phyloP scores from a whole-genome alignment of 306 rosid species.

The Quercus bicolor region DNA sequence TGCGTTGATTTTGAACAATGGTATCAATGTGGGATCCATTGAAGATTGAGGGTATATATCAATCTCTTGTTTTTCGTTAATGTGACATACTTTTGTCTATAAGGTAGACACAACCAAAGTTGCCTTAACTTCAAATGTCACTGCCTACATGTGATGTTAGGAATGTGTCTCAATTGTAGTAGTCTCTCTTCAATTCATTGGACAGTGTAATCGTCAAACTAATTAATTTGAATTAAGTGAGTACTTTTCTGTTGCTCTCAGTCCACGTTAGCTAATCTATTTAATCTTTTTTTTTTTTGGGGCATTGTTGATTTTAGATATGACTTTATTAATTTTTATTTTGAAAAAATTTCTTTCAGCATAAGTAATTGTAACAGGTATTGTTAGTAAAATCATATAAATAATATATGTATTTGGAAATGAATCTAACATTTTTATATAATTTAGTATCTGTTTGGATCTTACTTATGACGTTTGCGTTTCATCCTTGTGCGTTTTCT shows the following conservation, averaged over 20 bases:
- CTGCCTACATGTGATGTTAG: constrained; percentile 36
- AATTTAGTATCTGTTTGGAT: too few relatives aligned
- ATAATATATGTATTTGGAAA: too few relatives aligned
- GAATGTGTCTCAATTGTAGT: constrained; percentile 16
- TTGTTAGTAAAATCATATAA: too few relatives aligned
- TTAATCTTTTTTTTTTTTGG: too few relatives aligned
- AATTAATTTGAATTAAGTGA: constrained; percentile 8
- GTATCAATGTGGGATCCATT: constrained; percentile 71
- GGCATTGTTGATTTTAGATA: too few relatives aligned
- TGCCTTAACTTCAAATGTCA: constrained; percentile 27
- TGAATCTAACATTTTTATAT: too few relatives aligned
- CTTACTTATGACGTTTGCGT: too few relatives aligned
- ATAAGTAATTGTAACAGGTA: rapidly evolving
- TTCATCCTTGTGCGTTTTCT: too few relatives aligned
- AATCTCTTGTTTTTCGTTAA: constrained; percentile 3
- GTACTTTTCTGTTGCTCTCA: neutral
- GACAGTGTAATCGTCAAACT: neutral
- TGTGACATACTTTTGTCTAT: constrained; percentile 22
- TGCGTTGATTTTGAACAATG: constrained; percentile 26
- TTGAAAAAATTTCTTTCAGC: too few relatives aligned
- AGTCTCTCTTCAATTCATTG: constrained; percentile 30
- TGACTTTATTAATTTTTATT: too few relatives aligned
- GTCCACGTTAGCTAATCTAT: neutral
- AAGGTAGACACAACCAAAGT: constrained; percentile 9
- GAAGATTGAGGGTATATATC: constrained; percentile 13